phyloP scores from a whole-genome alignment of 2,329 filamentous ascomycete genomes.

The Paracamarosporium sp. region DNA sequence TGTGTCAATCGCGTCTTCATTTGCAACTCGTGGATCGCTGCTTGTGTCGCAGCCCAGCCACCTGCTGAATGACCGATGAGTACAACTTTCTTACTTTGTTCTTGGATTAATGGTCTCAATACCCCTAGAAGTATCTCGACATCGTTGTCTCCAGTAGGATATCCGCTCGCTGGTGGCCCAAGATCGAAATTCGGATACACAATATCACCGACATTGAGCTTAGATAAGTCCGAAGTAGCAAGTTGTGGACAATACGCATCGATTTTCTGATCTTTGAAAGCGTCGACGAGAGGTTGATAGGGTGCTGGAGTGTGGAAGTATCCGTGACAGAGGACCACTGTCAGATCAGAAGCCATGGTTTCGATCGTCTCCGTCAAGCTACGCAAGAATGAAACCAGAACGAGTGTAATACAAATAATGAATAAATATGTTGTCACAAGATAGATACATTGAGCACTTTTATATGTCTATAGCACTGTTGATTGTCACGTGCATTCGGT shows the following conservation, averaged over 20 bases:
- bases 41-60: constrained; percentile 44
- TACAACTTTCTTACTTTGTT: constrained; percentile 36
- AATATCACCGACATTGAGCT: constrained; percentile 18
- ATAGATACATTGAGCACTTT: background rate
- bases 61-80: constrained; percentile 42
- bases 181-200: constrained; percentile 17
- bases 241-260: constrained; percentile 44
- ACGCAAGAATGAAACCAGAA: too few species aligned
- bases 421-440: background rate
- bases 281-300: constrained; percentile 33
- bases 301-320: constrained; percentile 40
- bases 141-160: constrained; percentile 26
- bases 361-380: too few species aligned
- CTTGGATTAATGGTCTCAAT: constrained; percentile 6
- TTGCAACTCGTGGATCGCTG: constrained; percentile 35
- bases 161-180: constrained; percentile 33
- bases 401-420: too few species aligned
- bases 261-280: constrained; percentile 28
- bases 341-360: constrained; percentile 19
- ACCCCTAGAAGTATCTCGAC: constrained; percentile 4
- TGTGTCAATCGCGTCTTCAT: constrained; percentile 8
- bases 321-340: constrained; percentile 44
- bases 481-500: background rate
- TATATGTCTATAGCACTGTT: background rate
- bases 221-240: constrained; percentile 36